phyloP scores from a whole-genome alignment of 2,329 filamentous ascomycete species.

The Clonostachys byssicola region DNA sequence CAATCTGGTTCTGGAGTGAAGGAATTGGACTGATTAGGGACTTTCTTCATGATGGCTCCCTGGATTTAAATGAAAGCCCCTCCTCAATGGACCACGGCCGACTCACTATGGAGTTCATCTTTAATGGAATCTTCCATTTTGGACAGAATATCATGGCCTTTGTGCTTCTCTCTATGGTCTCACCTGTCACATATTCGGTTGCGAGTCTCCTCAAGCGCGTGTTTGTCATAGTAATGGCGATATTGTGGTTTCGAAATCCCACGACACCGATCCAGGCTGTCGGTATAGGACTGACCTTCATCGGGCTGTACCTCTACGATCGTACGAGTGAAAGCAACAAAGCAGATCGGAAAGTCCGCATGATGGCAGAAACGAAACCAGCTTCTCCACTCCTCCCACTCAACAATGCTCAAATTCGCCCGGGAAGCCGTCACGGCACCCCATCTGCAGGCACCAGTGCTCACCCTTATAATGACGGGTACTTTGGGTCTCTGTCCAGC shows the following conservation, averaged over 20 bases:
- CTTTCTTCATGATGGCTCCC: conserved; percentile 74
- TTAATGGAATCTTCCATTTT: conserved; percentile 97
- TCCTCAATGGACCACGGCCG: conserved; percentile 74
- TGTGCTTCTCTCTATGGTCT: conserved; percentile 85
- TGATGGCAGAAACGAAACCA: conserved; percentile 40
- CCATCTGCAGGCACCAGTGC: conserved; percentile 17
- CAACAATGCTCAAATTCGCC: conserved; percentile 30
- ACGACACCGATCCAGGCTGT: conserved; percentile 79
- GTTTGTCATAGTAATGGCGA: conserved; percentile 91
- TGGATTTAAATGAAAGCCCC: conserved; percentile 55
- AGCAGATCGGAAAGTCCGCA: conserved; percentile 76
- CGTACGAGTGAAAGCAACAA: conserved; percentile 84
- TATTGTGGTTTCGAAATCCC: conserved; percentile 91
- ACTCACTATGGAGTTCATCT: conserved; percentile 78
- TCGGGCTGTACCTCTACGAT: conserved; percentile 94
- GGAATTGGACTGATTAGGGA: conserved; percentile 74
- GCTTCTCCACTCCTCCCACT: conserved; percentile 61
- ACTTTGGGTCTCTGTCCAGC: conserved; percentile 26
- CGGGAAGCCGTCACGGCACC: conserved; percentile 19
- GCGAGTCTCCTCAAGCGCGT: conserved; percentile 95
- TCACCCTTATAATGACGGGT: conserved; percentile 41
- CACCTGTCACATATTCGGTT: conserved; percentile 94
- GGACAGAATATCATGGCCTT: conserved; percentile 95
- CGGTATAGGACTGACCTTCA: conserved; percentile 83
- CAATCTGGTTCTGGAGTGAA: conserved; percentile 92